Evolutionary conservation across 208 protist genomes (phyloP).

Genomic region (Porcisia hertigi): DNA sequence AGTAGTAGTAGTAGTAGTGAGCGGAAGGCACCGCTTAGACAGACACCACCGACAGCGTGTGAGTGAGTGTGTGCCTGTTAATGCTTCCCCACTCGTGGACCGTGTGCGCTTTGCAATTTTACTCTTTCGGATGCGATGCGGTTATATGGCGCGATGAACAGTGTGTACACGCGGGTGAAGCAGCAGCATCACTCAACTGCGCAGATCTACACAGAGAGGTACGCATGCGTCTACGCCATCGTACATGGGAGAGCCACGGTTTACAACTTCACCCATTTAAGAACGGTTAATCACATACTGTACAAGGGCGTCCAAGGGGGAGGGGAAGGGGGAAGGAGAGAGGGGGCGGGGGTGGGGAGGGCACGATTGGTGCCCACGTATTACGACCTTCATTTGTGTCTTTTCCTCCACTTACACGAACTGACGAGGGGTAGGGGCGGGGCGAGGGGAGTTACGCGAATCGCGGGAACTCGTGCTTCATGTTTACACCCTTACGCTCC

Average conservation of each 20-base stretch:
- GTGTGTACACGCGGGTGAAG: no score
- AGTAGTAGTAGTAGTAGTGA: not conserved
- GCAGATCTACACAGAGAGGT: not conserved
- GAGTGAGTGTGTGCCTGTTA: not conserved
- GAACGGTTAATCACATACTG: not conserved
- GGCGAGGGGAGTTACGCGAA: constrained; percentile 25
- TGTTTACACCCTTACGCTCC: constrained; percentile 66
- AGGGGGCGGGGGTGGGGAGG: not conserved
- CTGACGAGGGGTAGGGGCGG: not conserved
- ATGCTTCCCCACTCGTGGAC: no score
- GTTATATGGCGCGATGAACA: no score
- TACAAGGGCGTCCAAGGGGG: not conserved
- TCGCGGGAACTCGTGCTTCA: constrained; percentile 78
- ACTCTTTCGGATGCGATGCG: no score
- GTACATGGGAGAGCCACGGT: not conserved
- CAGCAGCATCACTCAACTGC: not conserved
- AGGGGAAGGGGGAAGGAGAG: no score
- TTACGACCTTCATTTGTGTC: not conserved
- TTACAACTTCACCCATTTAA: not conserved
- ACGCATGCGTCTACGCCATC: not conserved
- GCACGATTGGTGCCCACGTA: not conserved
- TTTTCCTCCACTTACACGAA: not conserved
- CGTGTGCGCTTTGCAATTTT: not conserved
- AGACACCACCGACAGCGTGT: not conserved
- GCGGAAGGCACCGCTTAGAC: no score